Evolutionary conservation across 768 basidiomycete genomes (phyloP).

Genomic region (Suillus tomentosus): DNA sequence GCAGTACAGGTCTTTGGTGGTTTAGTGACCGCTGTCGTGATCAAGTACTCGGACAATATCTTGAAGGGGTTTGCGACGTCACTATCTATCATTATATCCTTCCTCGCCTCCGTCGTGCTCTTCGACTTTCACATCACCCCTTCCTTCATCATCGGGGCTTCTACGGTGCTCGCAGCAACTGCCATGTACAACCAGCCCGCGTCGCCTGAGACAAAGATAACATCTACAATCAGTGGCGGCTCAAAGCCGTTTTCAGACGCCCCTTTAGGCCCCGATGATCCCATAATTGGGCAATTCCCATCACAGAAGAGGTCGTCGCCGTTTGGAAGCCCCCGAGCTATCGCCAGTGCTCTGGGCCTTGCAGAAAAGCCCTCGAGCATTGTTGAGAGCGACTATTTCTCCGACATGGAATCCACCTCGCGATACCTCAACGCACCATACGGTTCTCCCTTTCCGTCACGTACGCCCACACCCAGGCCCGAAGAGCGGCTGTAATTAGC

Average conservation of each 20-base stretch:
- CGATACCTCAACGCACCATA: constrained; percentile 53
- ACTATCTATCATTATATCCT: constrained; percentile 91
- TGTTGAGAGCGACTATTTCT: constrained; percentile 37
- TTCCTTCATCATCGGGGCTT: constrained; percentile 83
- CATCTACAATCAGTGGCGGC: constrained; percentile 30
- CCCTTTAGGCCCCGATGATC: constrained; percentile 50
- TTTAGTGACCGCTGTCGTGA: constrained; percentile 90
- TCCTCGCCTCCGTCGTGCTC: constrained; percentile 88
- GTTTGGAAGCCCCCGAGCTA: constrained; percentile 51
- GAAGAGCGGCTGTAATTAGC: constrained; percentile 34
- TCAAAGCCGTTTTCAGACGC: constrained; percentile 43
- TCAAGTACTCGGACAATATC: constrained; percentile 96
- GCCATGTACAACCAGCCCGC: constrained; percentile 91
- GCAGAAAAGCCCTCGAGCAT: constrained; percentile 29
- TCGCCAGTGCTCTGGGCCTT: constrained; percentile 52
- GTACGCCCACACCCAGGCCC: constrained; percentile 46
- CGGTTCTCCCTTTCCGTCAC: constrained; percentile 51
- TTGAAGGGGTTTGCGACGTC: constrained; percentile 97
- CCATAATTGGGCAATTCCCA: constrained; percentile 61
- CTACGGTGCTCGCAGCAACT: constrained; percentile 85
- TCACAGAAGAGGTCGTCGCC: constrained; percentile 46
- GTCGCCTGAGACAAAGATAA: constrained; percentile 38
- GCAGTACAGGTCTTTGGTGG: constrained; percentile 90
- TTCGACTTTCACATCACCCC: constrained; percentile 90
- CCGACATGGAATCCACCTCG: constrained; percentile 42